Evolutionary conservation across 768 basidiomycete genomes (phyloP).

Genomic region (Suillus paluster): DNA sequence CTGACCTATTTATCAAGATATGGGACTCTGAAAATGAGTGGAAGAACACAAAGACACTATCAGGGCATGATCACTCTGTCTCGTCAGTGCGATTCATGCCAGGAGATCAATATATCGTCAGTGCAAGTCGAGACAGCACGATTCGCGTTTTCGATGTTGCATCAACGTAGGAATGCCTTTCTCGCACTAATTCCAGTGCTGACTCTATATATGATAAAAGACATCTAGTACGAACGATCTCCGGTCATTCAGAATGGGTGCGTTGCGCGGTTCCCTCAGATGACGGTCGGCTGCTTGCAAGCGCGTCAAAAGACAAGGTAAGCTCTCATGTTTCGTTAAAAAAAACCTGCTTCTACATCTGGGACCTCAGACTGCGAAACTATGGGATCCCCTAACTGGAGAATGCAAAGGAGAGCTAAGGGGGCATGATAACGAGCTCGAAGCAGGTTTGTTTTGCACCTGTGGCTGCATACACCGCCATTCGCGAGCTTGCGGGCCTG

Average conservation of each 20-base stretch:
- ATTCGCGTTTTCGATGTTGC: constrained; percentile 88
- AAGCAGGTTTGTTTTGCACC: constrained; percentile 85
- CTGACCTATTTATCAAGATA: constrained; percentile 89
- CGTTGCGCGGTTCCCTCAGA: constrained; percentile 65
- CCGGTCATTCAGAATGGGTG: constrained; percentile 87
- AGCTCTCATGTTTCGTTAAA: constrained; percentile 23
- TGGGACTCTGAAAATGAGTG: constrained; percentile 92
- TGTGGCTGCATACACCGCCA: constrained; percentile 69
- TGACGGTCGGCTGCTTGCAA: constrained; percentile 77
- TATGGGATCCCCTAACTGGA: constrained; percentile 76
- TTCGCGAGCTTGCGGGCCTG: constrained; percentile 77
- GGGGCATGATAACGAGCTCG: constrained; percentile 88
- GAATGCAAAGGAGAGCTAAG: constrained; percentile 82
- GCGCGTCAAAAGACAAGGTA: constrained; percentile 89
- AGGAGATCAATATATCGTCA: constrained; percentile 81
- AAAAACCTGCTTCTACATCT: background rate
- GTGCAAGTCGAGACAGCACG: constrained; percentile 86
- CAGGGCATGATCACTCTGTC: constrained; percentile 91
- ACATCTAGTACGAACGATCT: constrained; percentile 75
- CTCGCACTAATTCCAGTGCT: constrained; percentile 6
- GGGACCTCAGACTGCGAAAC: constrained; percentile 63
- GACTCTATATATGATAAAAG: constrained; percentile 40
- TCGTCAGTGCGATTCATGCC: constrained; percentile 87
- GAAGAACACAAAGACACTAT: constrained; percentile 85
- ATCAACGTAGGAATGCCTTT: constrained; percentile 58